Conservation (phyloP, 352 stramenopile genomes). For the Thalassiosira allenii region DNA sequence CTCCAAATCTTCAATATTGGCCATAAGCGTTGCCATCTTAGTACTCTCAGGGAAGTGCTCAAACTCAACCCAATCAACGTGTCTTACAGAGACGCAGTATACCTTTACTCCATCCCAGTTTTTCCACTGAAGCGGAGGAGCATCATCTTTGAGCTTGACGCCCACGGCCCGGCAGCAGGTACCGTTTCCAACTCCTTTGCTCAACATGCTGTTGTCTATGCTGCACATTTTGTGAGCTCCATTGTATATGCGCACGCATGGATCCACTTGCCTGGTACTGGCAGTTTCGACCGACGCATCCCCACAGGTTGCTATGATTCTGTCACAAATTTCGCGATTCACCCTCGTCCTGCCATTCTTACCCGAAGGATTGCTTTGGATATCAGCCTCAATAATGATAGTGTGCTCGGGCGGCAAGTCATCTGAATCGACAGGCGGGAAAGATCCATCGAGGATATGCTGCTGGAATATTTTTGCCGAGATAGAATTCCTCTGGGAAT, state of each 20-base stretch:
- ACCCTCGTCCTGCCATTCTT: constrained; percentile 6
- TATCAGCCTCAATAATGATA: constrained; percentile 36
- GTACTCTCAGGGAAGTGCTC: constrained; percentile 11
- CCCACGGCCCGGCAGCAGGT: neutral
- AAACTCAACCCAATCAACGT: constrained; percentile 34
- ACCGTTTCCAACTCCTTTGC: constrained; percentile 15
- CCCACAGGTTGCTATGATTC: constrained; percentile 29
- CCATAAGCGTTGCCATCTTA: neutral
- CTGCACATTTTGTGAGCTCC: constrained; percentile 20
- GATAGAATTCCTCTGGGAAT: constrained; percentile 24
- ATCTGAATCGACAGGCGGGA: constrained; percentile 7
- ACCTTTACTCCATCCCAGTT: constrained; percentile 34
- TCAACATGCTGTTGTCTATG: neutral
- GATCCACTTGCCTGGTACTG: constrained; percentile 15
- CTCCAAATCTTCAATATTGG: neutral
- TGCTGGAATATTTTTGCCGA: neutral
- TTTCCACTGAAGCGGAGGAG: constrained; percentile 3
- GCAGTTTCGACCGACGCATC: constrained; percentile 6
- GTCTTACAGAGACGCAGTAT: neutral
- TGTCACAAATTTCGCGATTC: constrained; percentile 1
- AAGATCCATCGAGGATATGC: neutral
- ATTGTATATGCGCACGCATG: constrained; percentile 12
- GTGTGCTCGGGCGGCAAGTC: constrained; percentile 28
- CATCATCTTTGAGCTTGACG: constrained; percentile 22
- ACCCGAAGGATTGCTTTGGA: neutral